Evolutionary conservation across 129 eudicot genomes (phyloP).

Genomic region (Pseudognaphalium luteoalbum): DNA sequence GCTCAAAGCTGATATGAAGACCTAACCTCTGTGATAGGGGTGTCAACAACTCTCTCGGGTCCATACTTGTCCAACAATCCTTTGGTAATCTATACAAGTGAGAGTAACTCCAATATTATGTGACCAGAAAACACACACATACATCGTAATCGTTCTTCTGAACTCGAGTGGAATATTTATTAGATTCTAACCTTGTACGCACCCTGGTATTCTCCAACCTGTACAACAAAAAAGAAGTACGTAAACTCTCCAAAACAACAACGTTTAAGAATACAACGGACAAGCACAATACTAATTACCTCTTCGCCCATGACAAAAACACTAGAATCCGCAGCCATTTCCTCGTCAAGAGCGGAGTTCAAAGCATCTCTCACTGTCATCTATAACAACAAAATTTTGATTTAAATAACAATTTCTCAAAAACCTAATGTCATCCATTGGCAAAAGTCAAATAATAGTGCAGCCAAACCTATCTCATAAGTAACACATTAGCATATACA

Average conservation of each 20-base stretch:
- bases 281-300: conserved; percentile 37
- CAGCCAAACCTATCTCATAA: not conserved
- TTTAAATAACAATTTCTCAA: not conserved
- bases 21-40: conserved; percentile 95
- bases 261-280: not conserved
- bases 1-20: conserved; percentile 6
- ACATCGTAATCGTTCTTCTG: not conserved
- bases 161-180: not conserved
- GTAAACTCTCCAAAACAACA: not conserved
- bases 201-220: conserved; percentile 99
- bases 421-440: not conserved
- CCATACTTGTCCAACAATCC: conserved; percentile 95
- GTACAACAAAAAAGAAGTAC: conserved; percentile 6
- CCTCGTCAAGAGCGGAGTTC: conserved; percentile 94
- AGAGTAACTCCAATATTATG: not conserved
- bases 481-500: not conserved
- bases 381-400: conserved; percentile 30
- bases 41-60: conserved; percentile 87
- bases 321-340: conserved; percentile 94
- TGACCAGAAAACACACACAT: not conserved
- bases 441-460: not conserved
- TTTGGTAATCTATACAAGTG: conserved; percentile 60
- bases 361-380: conserved; percentile 94
- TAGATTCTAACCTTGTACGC: conserved; percentile 87
- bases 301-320: conserved; percentile 97